phyloP scores from a whole-genome alignment of 768 basidiomycete species.

The Termitomyces sp. region DNA sequence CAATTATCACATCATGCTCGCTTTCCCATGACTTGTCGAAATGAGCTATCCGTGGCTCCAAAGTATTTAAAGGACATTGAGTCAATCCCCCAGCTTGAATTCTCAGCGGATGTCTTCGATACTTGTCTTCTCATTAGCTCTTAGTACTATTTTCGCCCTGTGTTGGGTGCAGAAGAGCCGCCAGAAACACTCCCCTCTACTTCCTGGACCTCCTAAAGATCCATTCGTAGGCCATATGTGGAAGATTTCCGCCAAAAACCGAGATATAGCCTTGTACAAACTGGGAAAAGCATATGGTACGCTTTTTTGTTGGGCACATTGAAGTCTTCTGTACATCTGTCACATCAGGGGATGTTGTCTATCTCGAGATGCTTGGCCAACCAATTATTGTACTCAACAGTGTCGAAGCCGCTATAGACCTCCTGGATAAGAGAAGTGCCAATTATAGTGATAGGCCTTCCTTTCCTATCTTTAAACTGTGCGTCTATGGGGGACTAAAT shows the following conservation, averaged over 20 bases:
- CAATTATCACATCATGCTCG: too few relatives aligned
- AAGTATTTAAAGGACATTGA: neutral
- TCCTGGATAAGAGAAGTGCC: constrained; percentile 32
- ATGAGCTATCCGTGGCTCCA: too few relatives aligned
- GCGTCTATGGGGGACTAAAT: neutral
- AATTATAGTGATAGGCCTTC: constrained; percentile 29
- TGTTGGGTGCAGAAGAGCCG: neutral
- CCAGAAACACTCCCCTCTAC: constrained; percentile 5
- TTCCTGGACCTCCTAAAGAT: constrained; percentile 31
- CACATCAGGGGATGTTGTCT: constrained; percentile 4
- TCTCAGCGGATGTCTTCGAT: neutral
- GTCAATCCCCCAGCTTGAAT: neutral
- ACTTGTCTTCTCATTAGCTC: neutral
- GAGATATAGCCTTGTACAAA: constrained; percentile 19
- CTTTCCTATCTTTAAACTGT: constrained; percentile 7
- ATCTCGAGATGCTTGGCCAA: constrained; percentile 16
- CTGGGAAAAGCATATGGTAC: constrained; percentile 28
- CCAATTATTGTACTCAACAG: constrained; percentile 26
- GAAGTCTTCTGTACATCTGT: neutral
- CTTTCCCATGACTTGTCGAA: too few relatives aligned
- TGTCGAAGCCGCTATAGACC: constrained; percentile 28
- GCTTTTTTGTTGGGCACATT: neutral
- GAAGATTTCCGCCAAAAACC: constrained; percentile 19
- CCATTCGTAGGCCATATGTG: constrained; percentile 30
- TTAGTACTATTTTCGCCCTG: neutral